These are phyloP conservation scores for Cynanchum wilfordii DNA, from an alignment of 257 asterid species.

Conservation along the genomic window DNA sequence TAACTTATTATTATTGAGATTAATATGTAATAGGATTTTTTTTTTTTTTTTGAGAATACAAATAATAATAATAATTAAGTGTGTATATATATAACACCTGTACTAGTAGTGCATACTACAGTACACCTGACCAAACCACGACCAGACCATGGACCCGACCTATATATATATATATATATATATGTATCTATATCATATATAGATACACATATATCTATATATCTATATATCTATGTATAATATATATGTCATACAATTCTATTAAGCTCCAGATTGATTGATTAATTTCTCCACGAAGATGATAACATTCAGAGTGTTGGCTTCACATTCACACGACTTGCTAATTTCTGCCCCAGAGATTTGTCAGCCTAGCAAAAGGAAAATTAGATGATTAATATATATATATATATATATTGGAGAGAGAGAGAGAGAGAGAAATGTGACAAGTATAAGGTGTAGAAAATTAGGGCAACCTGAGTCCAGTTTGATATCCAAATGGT, in stretches of 20 bases:
- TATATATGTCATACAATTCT: background rate
- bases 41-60: no score
- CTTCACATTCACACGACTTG: constrained; percentile 56
- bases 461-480: constrained; percentile 26
- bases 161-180: no score
- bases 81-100: background rate
- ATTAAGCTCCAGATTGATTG: background rate
- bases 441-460: no score
- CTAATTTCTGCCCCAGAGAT: constrained; percentile 67
- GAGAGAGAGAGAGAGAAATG: no score
- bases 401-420: no score
- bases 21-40: no score
- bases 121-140: background rate
- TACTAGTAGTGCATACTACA: background rate
- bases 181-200: no score
- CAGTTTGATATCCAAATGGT: constrained; percentile 40
- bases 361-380: constrained; percentile 57
- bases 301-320: constrained; percentile 53
- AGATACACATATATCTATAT: no score
- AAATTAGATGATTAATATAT: background rate
- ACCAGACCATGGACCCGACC: background rate
- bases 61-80: background rate
- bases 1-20: no score
- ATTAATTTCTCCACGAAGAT: background rate
- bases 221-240: no score